These are phyloP conservation scores for Tuber umbilicatum DNA, from an alignment of 495 filamentous ascomycete species.

Conservation along the genomic window DNA sequence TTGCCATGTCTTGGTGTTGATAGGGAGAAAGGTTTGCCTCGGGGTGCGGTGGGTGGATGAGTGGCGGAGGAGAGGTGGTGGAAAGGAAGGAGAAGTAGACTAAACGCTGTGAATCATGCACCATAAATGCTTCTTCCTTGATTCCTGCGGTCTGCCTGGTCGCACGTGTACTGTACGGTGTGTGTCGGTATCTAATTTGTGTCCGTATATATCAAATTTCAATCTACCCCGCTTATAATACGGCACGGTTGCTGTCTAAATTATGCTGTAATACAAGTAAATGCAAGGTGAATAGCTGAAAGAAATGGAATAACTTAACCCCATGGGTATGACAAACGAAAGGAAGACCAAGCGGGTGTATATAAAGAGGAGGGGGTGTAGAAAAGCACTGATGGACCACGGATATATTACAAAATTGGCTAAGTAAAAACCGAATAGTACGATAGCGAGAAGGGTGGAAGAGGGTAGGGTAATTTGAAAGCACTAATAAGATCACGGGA, in stretches of 20 bases:
- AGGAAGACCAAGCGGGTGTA: too few relatives aligned
- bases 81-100: not conserved
- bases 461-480: too few relatives aligned
- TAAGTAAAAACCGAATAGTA: too few relatives aligned
- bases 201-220: not conserved
- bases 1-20: not conserved
- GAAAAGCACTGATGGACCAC: too few relatives aligned
- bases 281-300: not conserved
- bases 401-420: too few relatives aligned
- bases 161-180: not conserved
- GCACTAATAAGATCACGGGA: too few relatives aligned
- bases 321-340: not conserved
- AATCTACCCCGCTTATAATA: not conserved
- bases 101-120: not conserved
- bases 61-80: not conserved
- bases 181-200: not conserved
- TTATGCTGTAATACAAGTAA: too few relatives aligned
- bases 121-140: not conserved
- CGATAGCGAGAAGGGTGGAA: too few relatives aligned
- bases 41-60: not conserved
- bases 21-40: not conserved
- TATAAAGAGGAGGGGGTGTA: too few relatives aligned
- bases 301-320: too few relatives aligned
- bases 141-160: not conserved
- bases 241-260: too few relatives aligned